A percentile compares a stretch with the other conserved stretches of the same genome.
phyloP scores from a whole-genome alignment of 257 asterid species.

The Nicotiana tabacum region DNA sequence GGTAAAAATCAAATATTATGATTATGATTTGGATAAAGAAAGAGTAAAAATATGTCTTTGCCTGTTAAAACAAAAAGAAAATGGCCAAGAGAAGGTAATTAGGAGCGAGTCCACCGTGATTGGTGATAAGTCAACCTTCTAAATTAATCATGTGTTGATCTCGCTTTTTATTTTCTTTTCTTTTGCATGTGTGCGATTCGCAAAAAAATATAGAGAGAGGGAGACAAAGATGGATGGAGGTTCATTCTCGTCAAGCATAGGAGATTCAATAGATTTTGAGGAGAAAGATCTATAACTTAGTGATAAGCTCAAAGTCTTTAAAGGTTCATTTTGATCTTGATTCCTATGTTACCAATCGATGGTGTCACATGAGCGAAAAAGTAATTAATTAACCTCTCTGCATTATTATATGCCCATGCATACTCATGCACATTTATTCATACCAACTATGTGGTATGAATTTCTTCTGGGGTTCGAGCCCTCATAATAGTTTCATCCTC shows the following conservation, averaged over 20 bases:
- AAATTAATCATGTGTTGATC: not conserved
- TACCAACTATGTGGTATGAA: too few species aligned
- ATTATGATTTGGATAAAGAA: too few species aligned
- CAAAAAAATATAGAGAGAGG: not conserved
- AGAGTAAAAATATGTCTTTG: too few species aligned
- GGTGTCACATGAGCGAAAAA: constrained; percentile 74
- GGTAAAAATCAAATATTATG: too few species aligned
- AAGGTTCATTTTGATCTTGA: constrained; percentile 61
- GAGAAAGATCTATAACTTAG: constrained; percentile 47
- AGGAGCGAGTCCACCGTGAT: not conserved
- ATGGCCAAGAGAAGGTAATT: not conserved
- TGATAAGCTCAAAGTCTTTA: constrained; percentile 72
- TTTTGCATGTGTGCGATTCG: too few species aligned
- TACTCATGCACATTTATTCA: not conserved
- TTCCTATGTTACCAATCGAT: constrained; percentile 42
- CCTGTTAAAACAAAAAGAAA: too few species aligned
- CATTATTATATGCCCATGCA: not conserved
- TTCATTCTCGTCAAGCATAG: constrained; percentile 52
- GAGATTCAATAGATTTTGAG: constrained; percentile 65
- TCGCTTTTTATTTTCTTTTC: not conserved
- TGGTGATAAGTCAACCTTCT: not conserved
- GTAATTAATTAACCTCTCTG: constrained; percentile 10
- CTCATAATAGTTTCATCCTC: too few species aligned
- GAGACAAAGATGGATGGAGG: constrained; percentile 31
- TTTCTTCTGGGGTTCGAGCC: too few species aligned